Evolutionary conservation across 306 rosid genomes (phyloP), one percentile per base, ranked within the genome.

Genomic region (Prunus armeniaca): DNA sequence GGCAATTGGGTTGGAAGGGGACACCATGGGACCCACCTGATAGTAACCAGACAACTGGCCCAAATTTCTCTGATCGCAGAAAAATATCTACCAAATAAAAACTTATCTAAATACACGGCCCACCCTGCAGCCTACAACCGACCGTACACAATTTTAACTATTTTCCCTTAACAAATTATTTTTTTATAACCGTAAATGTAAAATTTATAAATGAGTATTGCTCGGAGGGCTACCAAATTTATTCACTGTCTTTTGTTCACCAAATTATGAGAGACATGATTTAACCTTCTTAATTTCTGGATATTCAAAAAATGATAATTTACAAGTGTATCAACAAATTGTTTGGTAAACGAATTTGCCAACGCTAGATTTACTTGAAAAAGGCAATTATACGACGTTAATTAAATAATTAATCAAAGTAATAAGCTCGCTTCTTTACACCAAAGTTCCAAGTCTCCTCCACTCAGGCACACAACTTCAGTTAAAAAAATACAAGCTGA

Each of bases 1-100:
- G 82, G 82, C 83, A 85, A 82, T 49, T 3, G 67, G 88, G 89
- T 86, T 77, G 86, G 93, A 78, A 75, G 89, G 93, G 87, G 34
- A 67, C 93, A 86, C 0, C 6, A 3, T 12, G 81, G 88, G 80
- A 3, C 82, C 89, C 79, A 32, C 49, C 49, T 17, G 60, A 65
- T 58, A 19, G 60, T 27, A 47, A 41, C 38, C 51, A 25, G 45
- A 69, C 80, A 38, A 28, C 28, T 47, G 13, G 60, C 52, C 68
- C 76, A 55, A 49, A 18, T 50, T 46, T 43, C 38, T 34, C 9
- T 9, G 12, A 17, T 54, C 65, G 18, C 20, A 32, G 6, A 14
- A 54, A 38, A 6, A 30, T 41, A 76, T 79, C 32, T 65, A 41
- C 17, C 14, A 15, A 25, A 6, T 30, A 65, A 50, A 6, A 55